Evolutionary conservation across 2,329 filamentous ascomycete genomes (phyloP), one percentile per base, ranked within the genome.

Genomic region (Trichoderma sp.): DNA sequence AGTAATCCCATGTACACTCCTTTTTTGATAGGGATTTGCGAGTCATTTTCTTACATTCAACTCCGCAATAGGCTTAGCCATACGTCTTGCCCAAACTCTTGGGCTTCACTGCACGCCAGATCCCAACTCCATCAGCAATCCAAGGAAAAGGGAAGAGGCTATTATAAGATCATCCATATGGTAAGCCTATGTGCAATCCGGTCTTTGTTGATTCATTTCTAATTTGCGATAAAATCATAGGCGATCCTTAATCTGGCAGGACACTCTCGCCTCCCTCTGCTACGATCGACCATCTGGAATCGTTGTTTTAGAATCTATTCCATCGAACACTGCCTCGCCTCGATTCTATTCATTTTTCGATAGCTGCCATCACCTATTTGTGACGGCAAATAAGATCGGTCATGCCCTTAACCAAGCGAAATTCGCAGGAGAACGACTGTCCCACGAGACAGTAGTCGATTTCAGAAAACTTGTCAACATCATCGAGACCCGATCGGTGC

Each of bases 231-330:
- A 39, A 36, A 28, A 56, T n/a, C 21, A 11, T 18, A 67, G 64
- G 64, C 64, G 64, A 39, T 67, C 64, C 5, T 30, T 67, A n/a
- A 26, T 67, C 15, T 67, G 64, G 64, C 64, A 67, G 28, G 64
- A 67, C 47, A 67, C 64, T n/a, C 64, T 67, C 30, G 32, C 64
- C 12, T 67, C 64, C 51, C 64, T 67, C 8, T 67, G 47, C 28
- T 67, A 57, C 64, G 64, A 67, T 57, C 47, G 64, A 12, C 64
- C 64, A 15, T 67, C 64, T 32, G 64, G 64, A 67, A 67, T 67
- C 24, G 56, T 51, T n/a, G 64, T 67, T 6, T 21, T 67, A 57
- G 64, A 67, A 67, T 67, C 64, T 9, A 67, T 67, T 24, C 64
- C 64, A 24, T 67, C 64, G 8, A 57, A 32, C 12, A 53, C 30